Base-by-base conservation (phyloP, 495 filamentous ascomycete genomes). In the Apodospora peruviana region DNA sequence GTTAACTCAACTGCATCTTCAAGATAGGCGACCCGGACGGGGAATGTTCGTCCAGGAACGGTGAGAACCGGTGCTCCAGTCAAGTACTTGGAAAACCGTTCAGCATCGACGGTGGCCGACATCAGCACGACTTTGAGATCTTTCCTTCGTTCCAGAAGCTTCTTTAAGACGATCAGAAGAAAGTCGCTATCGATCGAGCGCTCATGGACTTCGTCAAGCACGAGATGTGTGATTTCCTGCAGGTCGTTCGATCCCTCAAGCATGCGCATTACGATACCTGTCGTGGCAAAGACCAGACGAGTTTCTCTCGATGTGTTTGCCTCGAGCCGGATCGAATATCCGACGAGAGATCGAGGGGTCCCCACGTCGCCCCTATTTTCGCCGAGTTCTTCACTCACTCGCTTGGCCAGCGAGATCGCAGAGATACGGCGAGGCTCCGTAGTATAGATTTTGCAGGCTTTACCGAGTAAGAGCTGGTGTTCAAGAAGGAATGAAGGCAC, bases 361-460 rank as follows among this genome's bases (percentile, higher is more conserved):
- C 93, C 93, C 23, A 96, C 60, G 47, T 95, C 90, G 40, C 77
- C 75, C 58, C 84, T 87, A 20, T 73, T 75, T 62, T 98, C 93
- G 3, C 93, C 93, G 2, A 98, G 74, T 60, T 98, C 93, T 68
- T 96, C 89, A 49, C 89, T 94, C 2, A 98, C 93, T 59, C 93
- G 81, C 21, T 84, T 77, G 18, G 93, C 93, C 22, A 98, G 73
- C 14, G 91, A 96, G 19, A 97, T 89, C 5, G 93, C 93, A 4
- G 93, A 98, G 51, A 98, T 98, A 60, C 93, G 79, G 10, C 93
- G 82, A n/a, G 93, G 93, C 61, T 97, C 88, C 0, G 93, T 96
- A 60, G 91, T 94, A 64, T 91, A 96, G 16, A 98, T 82, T 61
- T 91, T 96, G 69, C 91, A 96, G 12, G 77, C 69, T 32, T 82